These are phyloP conservation scores for Telopea speciosissima DNA, from an alignment of 177 flowering plant genomes.

Conservation along the genomic window DNA sequence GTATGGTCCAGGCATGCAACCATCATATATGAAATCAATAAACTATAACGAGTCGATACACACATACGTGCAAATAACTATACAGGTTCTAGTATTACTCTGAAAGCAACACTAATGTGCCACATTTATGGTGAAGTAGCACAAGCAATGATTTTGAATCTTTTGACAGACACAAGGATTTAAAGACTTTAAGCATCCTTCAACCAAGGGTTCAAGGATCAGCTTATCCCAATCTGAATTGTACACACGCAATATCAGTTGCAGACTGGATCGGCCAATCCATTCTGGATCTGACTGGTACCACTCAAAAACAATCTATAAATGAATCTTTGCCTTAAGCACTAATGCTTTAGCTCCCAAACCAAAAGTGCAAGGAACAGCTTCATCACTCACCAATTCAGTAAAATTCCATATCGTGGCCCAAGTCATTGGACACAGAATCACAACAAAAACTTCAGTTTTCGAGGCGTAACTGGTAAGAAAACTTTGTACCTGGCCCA, in stretches of 20 bases:
- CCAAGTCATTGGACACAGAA: neutral
- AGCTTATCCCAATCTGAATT: too few relatives aligned
- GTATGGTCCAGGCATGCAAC: too few relatives aligned
- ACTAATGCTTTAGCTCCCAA: neutral
- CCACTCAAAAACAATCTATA: too few relatives aligned
- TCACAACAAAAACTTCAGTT: neutral
- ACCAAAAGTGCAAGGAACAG: neutral
- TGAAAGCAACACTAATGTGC: neutral
- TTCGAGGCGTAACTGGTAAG: neutral
- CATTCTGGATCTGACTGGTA: too few relatives aligned
- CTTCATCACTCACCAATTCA: neutral
- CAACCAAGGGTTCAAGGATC: too few relatives aligned
- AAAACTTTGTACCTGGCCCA: constrained; percentile 66
- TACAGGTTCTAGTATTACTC: neutral
- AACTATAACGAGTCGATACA: neutral
- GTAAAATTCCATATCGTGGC: neutral
- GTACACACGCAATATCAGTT: too few relatives aligned
- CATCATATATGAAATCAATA: too few relatives aligned
- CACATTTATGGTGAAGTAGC: neutral
- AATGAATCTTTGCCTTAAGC: too few relatives aligned
- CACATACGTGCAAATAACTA: too few relatives aligned
- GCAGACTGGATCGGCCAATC: too few relatives aligned
- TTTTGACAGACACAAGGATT: neutral
- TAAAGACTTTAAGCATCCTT: neutral
- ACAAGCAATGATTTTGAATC: neutral